Percentiles rank a stretch among this genome's conserved stretches.
Evolutionary conservation across 345 rosid genomes (phyloP).

Genomic region (Raphanus sativus): DNA sequence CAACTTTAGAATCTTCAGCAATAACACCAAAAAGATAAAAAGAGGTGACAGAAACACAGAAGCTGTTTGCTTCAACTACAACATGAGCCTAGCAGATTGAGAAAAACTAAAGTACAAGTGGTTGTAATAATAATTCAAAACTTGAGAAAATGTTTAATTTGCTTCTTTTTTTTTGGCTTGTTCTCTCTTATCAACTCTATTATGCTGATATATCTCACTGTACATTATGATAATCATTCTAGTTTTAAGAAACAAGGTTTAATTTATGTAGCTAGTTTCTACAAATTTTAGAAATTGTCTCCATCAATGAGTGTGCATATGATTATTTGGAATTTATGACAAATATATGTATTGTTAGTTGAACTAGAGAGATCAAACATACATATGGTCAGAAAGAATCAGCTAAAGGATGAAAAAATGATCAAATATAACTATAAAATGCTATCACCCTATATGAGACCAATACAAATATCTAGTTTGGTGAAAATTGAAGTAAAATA

Average conservation of each 20-base stretch:
- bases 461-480: too few species aligned
- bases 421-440: too few species aligned
- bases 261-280: neutral
- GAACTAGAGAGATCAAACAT: neutral
- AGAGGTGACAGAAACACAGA: neutral
- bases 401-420: neutral
- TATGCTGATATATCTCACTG: neutral
- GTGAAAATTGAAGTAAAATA: too few species aligned
- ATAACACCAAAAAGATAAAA: conserved; percentile 9
- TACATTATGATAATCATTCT: neutral
- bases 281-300: neutral
- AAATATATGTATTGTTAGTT: neutral
- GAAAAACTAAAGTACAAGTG: neutral
- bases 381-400: neutral
- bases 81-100: conserved; percentile 1
- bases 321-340: neutral
- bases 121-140: neutral
- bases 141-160: neutral
- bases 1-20: conserved; percentile 21
- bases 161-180: neutral
- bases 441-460: too few species aligned
- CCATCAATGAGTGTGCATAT: neutral
- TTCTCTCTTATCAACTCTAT: neutral
- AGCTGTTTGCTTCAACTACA: conserved; percentile 6
- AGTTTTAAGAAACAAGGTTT: neutral